Evolutionary conservation across 2,329 filamentous ascomycete genomes (phyloP), one percentile per base, ranked within the genome.

Genomic region (Exophiala mesophila): DNA sequence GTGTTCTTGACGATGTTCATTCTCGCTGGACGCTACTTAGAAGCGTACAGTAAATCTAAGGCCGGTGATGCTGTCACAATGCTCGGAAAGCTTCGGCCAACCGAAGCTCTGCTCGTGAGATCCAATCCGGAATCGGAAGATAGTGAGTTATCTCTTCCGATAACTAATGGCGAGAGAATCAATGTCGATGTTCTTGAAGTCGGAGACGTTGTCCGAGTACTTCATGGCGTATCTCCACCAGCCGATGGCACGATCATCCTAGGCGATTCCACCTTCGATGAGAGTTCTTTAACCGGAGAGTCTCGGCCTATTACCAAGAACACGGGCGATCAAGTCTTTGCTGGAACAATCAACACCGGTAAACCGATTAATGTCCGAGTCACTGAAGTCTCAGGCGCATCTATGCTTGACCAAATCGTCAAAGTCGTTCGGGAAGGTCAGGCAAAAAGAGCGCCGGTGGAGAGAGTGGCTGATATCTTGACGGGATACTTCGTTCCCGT

Each of bases 261-360:
- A 41, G 92, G 92, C 21, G 87, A 95, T 64, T 94, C 87, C 19
- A 94, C 94, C 57, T 78, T 95, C 17, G 88, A 98, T 54, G 90
- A 98, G 67, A 94, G 88, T 60, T 96, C 96, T 89, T 88, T 98
- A 36, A 97, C 92, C 5, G 92, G 90, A 52, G 90, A 98, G 68
- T 85, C 90, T 3, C 89, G 95, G 77, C 89, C 90, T 0, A 88
- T 97, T 23, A 80, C 87, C 57, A 98, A 97, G 68, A 81, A 77
- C 52, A 82, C 85, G 56, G 88, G 85, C 7, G 80, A 80, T 54
- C 67, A 77, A 34, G 70, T 97, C 43, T 90, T 96, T 63, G 90
- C 88, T 38, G 90, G 90, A 20, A 97, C 92, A 2, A 89, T 98
- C 58, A 98, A 97, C 60, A 87, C 88, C 13, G 83, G 88, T 49